Evolutionary conservation across 352 stramenopile genomes (phyloP), one percentile per base, ranked within the genome.

Genomic region (Phytophthora crassamura): DNA sequence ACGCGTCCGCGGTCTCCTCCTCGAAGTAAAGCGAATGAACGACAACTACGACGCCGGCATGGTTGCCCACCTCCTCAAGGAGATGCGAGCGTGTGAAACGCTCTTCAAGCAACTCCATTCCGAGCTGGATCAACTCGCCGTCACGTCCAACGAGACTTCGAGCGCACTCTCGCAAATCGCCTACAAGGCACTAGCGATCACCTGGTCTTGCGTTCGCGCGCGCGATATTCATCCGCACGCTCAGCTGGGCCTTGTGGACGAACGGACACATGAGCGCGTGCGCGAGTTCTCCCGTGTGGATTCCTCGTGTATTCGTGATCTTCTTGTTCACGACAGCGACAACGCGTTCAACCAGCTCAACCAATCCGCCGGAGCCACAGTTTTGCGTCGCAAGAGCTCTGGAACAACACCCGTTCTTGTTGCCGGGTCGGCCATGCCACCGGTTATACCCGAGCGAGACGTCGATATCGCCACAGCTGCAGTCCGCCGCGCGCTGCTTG

Each of bases 81-180:
- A 94, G 53, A 91, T 94, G 80, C 81, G 84, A 25, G 82, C 78
- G 36, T 93, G 83, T 42, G 86, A 94, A 60, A 82, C 64, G 41
- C 76, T 90, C 18, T 90, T 90, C 69, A 90, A 89, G 61, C 80
- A 90, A 62, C 79, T 94, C 34, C 80, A 91, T 42, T 52, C 46
- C 14, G 86, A 94, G 22, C 72, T 94, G 22, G 72, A 76, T 46
- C 42, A 73, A 30, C 79, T 93, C 38, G 80, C 80, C 3, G 77
- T 91, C 9, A 79, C 81, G 36, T 90, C 84, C n/a, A 94, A 92
- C 58, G 86, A 93, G 57, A 75, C 76, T 20, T 78, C 86, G 7
- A 88, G 77, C 45, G 78, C 81, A 34, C 71, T 93, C 42, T 78
- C 76, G 4, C 77, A 90, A 22, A 75, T 92, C 54, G 77, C 83